Conservation (phyloP, 1,284 basidiomycete genomes). For the Puccinia triticina region DNA sequence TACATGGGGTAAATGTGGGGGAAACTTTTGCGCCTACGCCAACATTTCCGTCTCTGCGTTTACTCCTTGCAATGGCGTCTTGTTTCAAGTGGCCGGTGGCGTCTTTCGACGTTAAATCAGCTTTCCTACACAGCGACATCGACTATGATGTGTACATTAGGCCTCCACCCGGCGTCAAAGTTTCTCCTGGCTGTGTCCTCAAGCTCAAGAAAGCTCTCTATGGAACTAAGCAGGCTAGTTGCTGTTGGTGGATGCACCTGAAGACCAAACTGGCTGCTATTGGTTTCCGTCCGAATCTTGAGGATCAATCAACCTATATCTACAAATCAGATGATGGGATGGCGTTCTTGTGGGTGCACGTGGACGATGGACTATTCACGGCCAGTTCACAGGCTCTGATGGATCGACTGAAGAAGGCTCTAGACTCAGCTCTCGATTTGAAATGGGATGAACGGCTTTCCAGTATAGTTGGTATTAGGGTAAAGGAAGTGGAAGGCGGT, state of each 20-base stretch:
- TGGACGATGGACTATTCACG: slow-evolving; percentile 15
- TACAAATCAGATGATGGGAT: background rate
- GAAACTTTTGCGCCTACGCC: slow-evolving; percentile 22
- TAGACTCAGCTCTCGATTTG: background rate
- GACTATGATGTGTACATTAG: slow-evolving; percentile 13
- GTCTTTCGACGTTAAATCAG: slow-evolving; percentile 6
- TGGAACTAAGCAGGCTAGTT: background rate
- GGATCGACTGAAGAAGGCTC: background rate
- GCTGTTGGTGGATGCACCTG: slow-evolving; percentile 32
- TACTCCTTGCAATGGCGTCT: background rate
- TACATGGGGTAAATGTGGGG: background rate
- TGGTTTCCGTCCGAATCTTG: slow-evolving; percentile 6
- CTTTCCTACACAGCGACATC: slow-evolving; percentile 7
- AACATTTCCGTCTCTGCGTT: slow-evolving; percentile 14
- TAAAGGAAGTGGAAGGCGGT: background rate
- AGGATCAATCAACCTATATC: slow-evolving; percentile 13
- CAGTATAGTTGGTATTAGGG: slow-evolving; percentile 1
- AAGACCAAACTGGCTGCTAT: background rate
- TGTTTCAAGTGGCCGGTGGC: background rate
- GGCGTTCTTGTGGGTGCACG: slow-evolving; percentile 27
- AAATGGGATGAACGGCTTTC: background rate
- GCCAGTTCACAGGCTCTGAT: background rate
- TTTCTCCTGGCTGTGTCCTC: background rate
- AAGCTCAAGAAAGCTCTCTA: slow-evolving; percentile 11
- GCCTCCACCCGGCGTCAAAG: background rate